These are phyloP conservation scores for Ogataea saltuana DNA, from an alignment of 805 yeast genomes.

Conservation along the genomic window DNA sequence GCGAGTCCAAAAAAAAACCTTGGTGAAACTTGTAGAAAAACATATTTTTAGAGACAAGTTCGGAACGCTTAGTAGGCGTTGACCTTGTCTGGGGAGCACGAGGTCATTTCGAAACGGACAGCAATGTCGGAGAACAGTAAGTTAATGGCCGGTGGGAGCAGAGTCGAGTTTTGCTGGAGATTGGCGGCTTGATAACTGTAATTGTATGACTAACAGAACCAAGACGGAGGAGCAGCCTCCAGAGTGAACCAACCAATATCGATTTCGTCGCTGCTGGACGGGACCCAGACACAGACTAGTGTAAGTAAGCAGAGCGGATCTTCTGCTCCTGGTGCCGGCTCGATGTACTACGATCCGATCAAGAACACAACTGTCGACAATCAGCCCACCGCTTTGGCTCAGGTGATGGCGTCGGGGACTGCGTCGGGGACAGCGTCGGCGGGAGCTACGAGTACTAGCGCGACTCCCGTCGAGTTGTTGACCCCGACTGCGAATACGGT, in stretches of 20 bases:
- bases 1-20: no score
- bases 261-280: conserved; percentile 18
- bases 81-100: no score
- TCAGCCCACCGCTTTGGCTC: background rate
- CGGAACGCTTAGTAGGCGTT: no score
- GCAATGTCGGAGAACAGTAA: conserved; percentile 6
- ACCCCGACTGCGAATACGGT: no score
- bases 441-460: no score
- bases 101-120: no score
- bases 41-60: no score
- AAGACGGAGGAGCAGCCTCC: background rate
- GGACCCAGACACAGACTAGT: background rate
- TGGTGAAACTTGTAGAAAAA: no score
- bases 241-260: conserved; percentile 10
- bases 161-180: background rate
- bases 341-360: conserved; percentile 20
- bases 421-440: background rate
- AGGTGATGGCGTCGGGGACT: no score
- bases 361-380: conserved; percentile 11
- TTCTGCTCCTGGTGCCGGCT: background rate
- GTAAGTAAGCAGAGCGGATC: conserved; percentile 1
- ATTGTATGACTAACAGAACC: background rate
- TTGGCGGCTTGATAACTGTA: no score
- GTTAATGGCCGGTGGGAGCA: background rate
- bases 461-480: no score